Evolutionary conservation across 257 asterid genomes (phyloP), one percentile per base, ranked within the genome.

Genomic region (Jacaranda copaia): DNA sequence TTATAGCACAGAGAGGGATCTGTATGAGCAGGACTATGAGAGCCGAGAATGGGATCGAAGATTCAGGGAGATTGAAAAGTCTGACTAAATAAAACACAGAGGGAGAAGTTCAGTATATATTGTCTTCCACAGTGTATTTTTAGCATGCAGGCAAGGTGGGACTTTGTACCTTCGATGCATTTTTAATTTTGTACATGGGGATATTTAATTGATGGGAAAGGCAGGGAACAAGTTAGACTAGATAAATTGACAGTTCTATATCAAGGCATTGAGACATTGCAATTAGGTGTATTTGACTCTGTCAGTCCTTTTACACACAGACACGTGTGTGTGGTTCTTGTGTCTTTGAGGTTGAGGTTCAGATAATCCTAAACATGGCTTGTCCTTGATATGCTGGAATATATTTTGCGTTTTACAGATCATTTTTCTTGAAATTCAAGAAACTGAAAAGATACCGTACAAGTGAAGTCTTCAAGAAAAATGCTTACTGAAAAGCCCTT

Each of bases 1-100:
- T 32, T 96, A 96, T 80, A 96, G 98, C 60, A 93, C 97, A 0
- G 96, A 90, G 68, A 88, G 79, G 85, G 97, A 93, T 84, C 58
- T 93, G 75, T 62, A 38, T 5, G 97, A 96, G 63, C 99, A 96
- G 82, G 96, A 89, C 48, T 91, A 91, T 16, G 99, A 93, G 3
- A 84, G 84, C n/a, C 83, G 77, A 2, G 96, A 95, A n/a, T 96
- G 96, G 94, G 97, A 91, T 49, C 75, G 73, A 65, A 89, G 91
- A 78, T 86, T 91, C 65, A 87, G 87, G 74, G 97, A 96, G 91
- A 82, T 87, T 16, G 96, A 93, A 67, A 87, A 84, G 80, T 85
- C 89, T 2, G 93, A 88, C 15, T 89, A 76, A 79, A 49, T 56
- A 55, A 52, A 11, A 16, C 40, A 43, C 4, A 16, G 4, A 65